Base-by-base conservation (phyloP, 202 grass and related monocot genomes). In the Carex arenaria region DNA sequence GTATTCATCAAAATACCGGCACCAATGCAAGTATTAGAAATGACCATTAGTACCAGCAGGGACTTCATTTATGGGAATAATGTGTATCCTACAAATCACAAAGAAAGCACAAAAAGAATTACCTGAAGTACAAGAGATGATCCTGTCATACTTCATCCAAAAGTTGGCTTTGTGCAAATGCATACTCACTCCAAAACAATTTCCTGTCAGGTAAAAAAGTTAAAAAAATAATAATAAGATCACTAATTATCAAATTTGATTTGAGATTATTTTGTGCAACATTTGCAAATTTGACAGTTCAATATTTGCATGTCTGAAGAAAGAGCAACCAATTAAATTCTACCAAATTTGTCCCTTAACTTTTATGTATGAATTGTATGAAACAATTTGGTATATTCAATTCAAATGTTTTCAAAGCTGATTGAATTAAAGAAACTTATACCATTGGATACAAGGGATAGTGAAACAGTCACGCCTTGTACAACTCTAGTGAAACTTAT, bases 61-160 rank as follows among this genome's bases (percentile, higher is more conserved):
- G 8, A 73, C 26, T 47, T 18, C 31, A 62, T 51, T 57, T 31
- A 7, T 17, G 40, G 57, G 0, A 47, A 71, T 2, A 70, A 70
- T 8, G 0, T 1, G 32, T 43, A 47, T 2, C 18, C 3, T 45
- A 49, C 4, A 47, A 47, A 47, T 18, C 18, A 71, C 3, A 71
- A 47, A 22, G 47, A 40, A 71, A 57, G 53, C 53, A 10, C n/a
- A 62, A 45, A 20, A 38, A 64, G 22, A 80, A 20, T 47, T 34
- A 97, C 91, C 91, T 97, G 94, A 14, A 97, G 85, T 32, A 94
- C 89, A 71, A 98, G 92, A 54, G 91, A n/a, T n/a, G n/a, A n/a
- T n/a, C n/a, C n/a, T 20, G 1, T 92, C 92, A 64, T 93, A n/a
- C 88, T 76, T 90, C 67, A 36, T 85, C 84, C 73, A 97, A 59